Base-by-base conservation (phyloP, 257 asterid species). In the Verbascum thapsus region DNA sequence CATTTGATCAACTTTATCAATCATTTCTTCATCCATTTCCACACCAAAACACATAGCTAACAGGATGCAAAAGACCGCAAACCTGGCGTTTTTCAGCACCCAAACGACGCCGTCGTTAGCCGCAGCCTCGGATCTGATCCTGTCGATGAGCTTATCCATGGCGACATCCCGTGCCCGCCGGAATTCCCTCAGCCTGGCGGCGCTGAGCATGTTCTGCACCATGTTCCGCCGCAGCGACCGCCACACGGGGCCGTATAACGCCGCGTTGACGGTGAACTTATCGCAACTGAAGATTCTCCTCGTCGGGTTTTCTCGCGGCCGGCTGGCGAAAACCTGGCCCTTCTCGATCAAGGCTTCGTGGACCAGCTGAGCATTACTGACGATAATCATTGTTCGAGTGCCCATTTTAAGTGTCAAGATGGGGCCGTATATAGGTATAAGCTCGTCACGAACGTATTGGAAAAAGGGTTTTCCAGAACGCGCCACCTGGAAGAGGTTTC, bases 401-500 rank as follows among this genome's bases (percentile, higher is more conserved):
- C 98, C 98, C 98, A 92, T 92, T 47, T 68, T 80, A 4, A 92
- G 79, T 0, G 98, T 92, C 32, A 88, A 34, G 44, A 92, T 85
- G 0, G 91, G 87, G 11, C 95, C 97, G 19, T 92, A 92, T 8
- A 44, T 74, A 0, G 89, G 89, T 11, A 76, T 67, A 0, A 92
- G 85, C 4, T 82, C 83, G 7, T 80, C 98, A 5, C 90, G 83
- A 0, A 78, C 84, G 5, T 88, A 83, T 11, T 80, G 81, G 53
- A 92, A 86, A 47, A 92, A 89, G 0, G 81, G 96, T 9, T 87
- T 92, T 8, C 96, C 95, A 1, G 97, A 89, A 1, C 78, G 75
- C 1, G 96, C 98, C 1, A 88, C 90, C 67, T 92, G 98, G 69
- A 92, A 87, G 16, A 92, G 94, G 61, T 88, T 92, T 0, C 98